Base-by-base conservation (phyloP, 768 basidiomycete species). In the Tylopilus rubrobrunneus region DNA sequence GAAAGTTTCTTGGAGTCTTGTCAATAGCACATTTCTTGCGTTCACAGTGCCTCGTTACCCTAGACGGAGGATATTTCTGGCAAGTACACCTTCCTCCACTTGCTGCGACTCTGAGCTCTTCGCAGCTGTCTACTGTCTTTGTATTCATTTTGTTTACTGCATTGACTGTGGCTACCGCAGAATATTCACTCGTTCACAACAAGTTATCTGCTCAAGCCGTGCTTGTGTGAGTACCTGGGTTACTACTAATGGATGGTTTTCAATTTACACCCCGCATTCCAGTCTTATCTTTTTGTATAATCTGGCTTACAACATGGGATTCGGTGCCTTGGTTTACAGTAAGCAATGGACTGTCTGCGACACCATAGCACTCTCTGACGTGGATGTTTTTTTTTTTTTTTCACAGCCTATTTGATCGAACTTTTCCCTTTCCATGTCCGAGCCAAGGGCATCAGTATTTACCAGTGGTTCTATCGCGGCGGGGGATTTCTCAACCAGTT, bases 371-470 rank as follows among this genome's bases (percentile, higher is more conserved):
- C 15, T 34, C 21, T 8, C 4, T 36, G 23, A 51, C 11, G 4
- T 9, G 15, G 60, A 28, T 33, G 19, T 1, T 19, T 39, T 6
- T 29, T 1, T 19, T 39, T 6, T 29, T n/a, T 11, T 12, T 36
- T 7, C 17, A 10, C 10, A 82, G 82, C 82, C 4, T 85, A 76
- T 19, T 67, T 85, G 56, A 79, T 84, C 21, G 84, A 85, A 61
- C 61, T 86, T 25, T 84, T 85, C 73, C 84, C 84, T 0, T 86
- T 74, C 71, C 78, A 82, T 56, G 76, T 76, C 28, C 81, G 85
- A 52, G 77, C 84, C 2, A 80, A 78, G 64, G 85, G 85, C 39
- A 78, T 85, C 50, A 70, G 83, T 7, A 61, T 85, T 17, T 85
- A 81, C 72, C 82, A 85, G 58, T 81, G 76, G 74, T 82, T 78